Conservation (phyloP, 2,329 filamentous ascomycete genomes). For the Curvularia hawaiiensis region DNA sequence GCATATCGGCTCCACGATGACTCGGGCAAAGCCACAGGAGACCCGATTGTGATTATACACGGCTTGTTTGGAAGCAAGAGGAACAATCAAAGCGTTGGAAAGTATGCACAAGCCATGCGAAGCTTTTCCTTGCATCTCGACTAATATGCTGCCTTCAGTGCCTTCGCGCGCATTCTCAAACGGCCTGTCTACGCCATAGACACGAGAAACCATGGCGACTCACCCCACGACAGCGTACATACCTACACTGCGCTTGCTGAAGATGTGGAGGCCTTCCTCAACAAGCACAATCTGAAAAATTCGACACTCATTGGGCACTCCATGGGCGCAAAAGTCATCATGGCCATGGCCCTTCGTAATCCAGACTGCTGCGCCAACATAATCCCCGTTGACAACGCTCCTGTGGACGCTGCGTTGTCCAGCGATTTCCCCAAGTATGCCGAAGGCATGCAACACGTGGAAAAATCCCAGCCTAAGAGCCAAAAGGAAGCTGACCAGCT, state of each 20-base stretch:
- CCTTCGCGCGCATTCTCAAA: conserved; percentile 78
- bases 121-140: not conserved
- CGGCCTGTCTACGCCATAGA: conserved; percentile 85
- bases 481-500: conserved; percentile 82
- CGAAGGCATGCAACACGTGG: conserved; percentile 81
- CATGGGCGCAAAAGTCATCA: conserved; percentile 95
- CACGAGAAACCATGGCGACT: conserved; percentile 91
- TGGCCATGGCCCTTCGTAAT: conserved; percentile 78
- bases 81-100: conserved; percentile 94
- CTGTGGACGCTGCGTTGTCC: conserved; percentile 76
- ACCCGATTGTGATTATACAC: conserved; percentile 85
- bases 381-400: conserved; percentile 89
- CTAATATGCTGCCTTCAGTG: conserved; percentile 56
- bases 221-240: conserved; percentile 75
- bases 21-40: conserved; percentile 44
- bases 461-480: conserved; percentile 68
- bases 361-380: conserved; percentile 72
- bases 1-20: conserved; percentile 45
- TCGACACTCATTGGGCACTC: conserved; percentile 89
- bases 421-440: conserved; percentile 81
- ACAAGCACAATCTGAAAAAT: conserved; percentile 69
- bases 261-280: conserved; percentile 81
- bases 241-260: conserved; percentile 83
- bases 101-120: conserved; percentile 57
- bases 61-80: conserved; percentile 94